These are phyloP conservation scores for Corrigiola litoralis DNA, from an alignment of 179 eudicot species.

Conservation along the genomic window DNA sequence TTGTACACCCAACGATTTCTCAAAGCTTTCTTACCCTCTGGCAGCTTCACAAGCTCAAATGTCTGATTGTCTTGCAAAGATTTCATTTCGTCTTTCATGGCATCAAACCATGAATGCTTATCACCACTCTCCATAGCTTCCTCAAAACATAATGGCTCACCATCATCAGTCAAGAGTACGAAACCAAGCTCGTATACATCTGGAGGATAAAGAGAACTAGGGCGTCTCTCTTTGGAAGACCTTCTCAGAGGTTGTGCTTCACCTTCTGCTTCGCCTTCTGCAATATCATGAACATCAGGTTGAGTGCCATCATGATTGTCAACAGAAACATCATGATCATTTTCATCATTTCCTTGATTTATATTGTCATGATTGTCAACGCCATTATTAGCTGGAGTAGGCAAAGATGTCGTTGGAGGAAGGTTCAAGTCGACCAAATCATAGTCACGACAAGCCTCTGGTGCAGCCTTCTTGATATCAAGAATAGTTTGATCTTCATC, in stretches of 20 bases:
- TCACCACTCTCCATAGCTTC: not conserved
- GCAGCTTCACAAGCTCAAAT: not conserved
- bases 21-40: constrained; percentile 5
- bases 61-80: not conserved
- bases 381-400: too few relatives aligned
- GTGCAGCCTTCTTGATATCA: too few relatives aligned
- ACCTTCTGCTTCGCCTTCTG: not conserved
- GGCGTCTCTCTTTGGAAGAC: not conserved
- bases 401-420: too few relatives aligned
- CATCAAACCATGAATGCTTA: not conserved
- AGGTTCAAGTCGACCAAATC: too few relatives aligned
- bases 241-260: not conserved
- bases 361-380: too few relatives aligned
- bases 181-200: constrained; percentile 5
- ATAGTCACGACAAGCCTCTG: too few relatives aligned
- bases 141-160: not conserved
- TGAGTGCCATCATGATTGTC: too few relatives aligned
- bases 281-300: not conserved
- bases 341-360: not conserved
- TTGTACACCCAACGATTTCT: not conserved
- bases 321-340: not conserved
- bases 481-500: too few relatives aligned
- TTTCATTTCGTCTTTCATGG: not conserved
- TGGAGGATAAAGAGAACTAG: not conserved
- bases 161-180: too few relatives aligned